Evolutionary conservation across 2,329 filamentous ascomycete genomes (phyloP).

Genomic region (Bipolaris gigantea): DNA sequence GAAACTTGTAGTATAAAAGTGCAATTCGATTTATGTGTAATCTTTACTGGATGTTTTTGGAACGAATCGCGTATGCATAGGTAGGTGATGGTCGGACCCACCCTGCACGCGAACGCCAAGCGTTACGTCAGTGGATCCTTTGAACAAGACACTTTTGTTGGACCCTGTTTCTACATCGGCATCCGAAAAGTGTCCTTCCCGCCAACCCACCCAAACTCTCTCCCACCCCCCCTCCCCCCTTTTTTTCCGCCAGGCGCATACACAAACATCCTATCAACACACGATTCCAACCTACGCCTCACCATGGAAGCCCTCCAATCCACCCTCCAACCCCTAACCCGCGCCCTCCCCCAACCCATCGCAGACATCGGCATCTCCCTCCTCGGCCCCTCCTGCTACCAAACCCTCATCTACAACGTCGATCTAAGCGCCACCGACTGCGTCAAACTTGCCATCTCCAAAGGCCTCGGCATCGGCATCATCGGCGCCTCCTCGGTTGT

Average conservation of each 20-base stretch:
- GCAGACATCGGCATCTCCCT: slow-evolving; percentile 52
- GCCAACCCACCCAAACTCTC: neutral
- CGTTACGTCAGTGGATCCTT: slow-evolving; percentile 13
- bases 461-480: slow-evolving; percentile 90
- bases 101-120: slow-evolving; percentile 10
- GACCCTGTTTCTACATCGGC: neutral
- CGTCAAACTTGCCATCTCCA: slow-evolving; percentile 86
- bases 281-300: neutral
- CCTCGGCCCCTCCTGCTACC: slow-evolving; percentile 83
- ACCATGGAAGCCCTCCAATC: slow-evolving; percentile 52
- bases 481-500: slow-evolving; percentile 87
- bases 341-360: slow-evolving; percentile 48
- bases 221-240: neutral
- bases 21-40: neutral
- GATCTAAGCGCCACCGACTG: slow-evolving; percentile 76
- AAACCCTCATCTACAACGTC: slow-evolving; percentile 80
- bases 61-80: neutral
- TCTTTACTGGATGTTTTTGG: neutral
- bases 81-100: neutral
- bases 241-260: neutral
- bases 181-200: slow-evolving; percentile 12
- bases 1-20: neutral
- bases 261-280: neutral
- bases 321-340: slow-evolving; percentile 39
- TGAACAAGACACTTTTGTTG: neutral